Conservation (phyloP, 176 grass and related monocot species). For the Carex myosuroides region DNA sequence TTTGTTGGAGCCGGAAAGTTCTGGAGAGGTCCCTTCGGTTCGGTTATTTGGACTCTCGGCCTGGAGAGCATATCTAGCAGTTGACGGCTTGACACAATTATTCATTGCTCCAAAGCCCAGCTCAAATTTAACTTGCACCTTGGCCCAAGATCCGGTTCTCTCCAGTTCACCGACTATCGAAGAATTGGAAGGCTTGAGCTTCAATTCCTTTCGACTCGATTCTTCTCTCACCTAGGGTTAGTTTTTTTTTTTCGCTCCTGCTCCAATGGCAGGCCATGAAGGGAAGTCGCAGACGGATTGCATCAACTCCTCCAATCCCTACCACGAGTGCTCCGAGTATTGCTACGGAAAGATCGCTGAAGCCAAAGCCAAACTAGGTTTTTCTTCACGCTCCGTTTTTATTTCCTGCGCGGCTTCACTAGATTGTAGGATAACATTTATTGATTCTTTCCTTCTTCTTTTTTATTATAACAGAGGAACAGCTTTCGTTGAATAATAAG, state of each 20-base stretch:
- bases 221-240: slow-evolving; percentile 11
- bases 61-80: background rate
- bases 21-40: background rate
- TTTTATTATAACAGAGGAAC: background rate
- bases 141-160: slow-evolving; percentile 5
- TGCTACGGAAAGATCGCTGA: slow-evolving; percentile 42
- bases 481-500: background rate
- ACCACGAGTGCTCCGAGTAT: slow-evolving; percentile 48
- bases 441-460: background rate
- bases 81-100: background rate
- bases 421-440: background rate
- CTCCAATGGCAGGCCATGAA: background rate
- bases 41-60: background rate
- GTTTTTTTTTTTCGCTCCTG: background rate
- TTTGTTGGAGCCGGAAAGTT: background rate
- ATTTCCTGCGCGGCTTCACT: background rate
- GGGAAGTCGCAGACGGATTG: slow-evolving; percentile 35
- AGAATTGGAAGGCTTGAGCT: background rate
- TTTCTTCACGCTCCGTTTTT: background rate
- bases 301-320: slow-evolving; percentile 57
- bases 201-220: background rate
- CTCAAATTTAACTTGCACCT: background rate
- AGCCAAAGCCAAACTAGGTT: slow-evolving; percentile 26
- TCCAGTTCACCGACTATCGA: background rate
- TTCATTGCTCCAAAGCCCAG: background rate